Conservation (phyloP, 305 asterid species). For the Caryopteris hybrid region DNA sequence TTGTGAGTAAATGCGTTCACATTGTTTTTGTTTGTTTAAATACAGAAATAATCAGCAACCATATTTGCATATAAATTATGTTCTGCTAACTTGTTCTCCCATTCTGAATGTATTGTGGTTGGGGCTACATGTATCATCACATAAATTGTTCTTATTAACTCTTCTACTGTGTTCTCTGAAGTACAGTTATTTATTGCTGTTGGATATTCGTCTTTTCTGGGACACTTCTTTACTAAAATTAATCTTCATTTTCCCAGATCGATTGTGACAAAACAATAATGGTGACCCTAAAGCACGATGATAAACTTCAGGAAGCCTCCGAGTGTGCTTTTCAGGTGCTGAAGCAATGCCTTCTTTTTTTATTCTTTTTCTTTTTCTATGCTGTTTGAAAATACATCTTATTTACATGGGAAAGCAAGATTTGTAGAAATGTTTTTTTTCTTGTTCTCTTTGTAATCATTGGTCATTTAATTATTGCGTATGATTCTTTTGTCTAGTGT, state of each 20-base stretch:
- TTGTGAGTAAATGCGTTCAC: not conserved
- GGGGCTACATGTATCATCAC: not conserved
- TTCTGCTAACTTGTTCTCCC: not conserved
- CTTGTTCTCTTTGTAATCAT: not conserved
- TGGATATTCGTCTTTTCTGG: slow-evolving; percentile 3
- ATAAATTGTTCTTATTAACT: not conserved
- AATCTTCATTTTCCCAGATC: slow-evolving; percentile 44
- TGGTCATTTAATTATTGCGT: slow-evolving; percentile 19
- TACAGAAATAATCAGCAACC: not conserved
- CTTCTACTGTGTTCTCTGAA: not conserved
- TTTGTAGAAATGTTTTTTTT: not conserved
- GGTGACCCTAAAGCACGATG: slow-evolving; percentile 88
- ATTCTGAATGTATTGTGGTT: slow-evolving; percentile 11
- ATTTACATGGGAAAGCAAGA: slow-evolving; percentile 1
- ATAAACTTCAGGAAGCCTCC: slow-evolving; percentile 83
- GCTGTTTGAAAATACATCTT: not conserved
- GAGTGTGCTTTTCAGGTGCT: slow-evolving; percentile 91
- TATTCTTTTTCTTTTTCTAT: not conserved
- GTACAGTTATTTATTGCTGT: slow-evolving; percentile 1
- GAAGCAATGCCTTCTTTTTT: slow-evolving; percentile 5
- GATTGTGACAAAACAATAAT: slow-evolving; percentile 94
- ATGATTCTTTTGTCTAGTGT: slow-evolving; percentile 45
- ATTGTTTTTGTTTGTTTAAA: not conserved
- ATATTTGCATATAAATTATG: not conserved
- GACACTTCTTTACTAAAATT: slow-evolving; percentile 6